Base-by-base conservation (phyloP, 1,284 basidiomycete genomes). In the Marasmius tenuissimus region DNA sequence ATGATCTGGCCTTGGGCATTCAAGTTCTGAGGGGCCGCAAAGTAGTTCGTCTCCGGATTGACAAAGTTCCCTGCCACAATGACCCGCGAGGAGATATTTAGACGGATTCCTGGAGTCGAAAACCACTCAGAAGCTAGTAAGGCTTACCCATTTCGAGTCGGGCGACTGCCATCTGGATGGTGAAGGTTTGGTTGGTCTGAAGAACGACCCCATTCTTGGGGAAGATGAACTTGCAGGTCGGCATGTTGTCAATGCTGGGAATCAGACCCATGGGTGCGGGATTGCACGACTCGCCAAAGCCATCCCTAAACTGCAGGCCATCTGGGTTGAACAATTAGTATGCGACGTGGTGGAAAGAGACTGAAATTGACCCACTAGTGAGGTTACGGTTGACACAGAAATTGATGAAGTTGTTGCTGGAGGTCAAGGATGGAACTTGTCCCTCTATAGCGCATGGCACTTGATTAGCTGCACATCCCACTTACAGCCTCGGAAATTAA, bases 21-120 rank as follows among this genome's bases (percentile, higher is more conserved):
- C 27, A 85, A 72, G 66, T 83, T 78, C 67, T 85, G 73, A 55
- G 87, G 87, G 62, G 81, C 73, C 65, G 77, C 67, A 72, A 78
- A 81, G 74, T 82, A 87, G 71, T 81, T 86, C 27, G 20, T 16
- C 11, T 52, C 14, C 10, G 50, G 22, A 52, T 52, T 52, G 20
- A 52, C 50, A 52, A 52, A 52, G 50, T 52, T 52, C 7, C 50
- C 50, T 52, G 48, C 10, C 27, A 11, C 10, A 11, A 6, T 16
- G 27, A 35, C 34, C 34, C 22, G 27, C 34, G 22, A 52, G 27
- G 27, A 52, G 50, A 16, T 16, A 52, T 10, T 7, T 12, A 52
- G n/a, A 52, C 11, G 22, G 20, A 22, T 2, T 42, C 40, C n/a
- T 12, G 40, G 40, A 12, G 11, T 12, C n/a, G 40, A 12, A 12